Conservation (phyloP, 2,329 filamentous ascomycete genomes). For the Sclerotiophoma versabilis region DNA sequence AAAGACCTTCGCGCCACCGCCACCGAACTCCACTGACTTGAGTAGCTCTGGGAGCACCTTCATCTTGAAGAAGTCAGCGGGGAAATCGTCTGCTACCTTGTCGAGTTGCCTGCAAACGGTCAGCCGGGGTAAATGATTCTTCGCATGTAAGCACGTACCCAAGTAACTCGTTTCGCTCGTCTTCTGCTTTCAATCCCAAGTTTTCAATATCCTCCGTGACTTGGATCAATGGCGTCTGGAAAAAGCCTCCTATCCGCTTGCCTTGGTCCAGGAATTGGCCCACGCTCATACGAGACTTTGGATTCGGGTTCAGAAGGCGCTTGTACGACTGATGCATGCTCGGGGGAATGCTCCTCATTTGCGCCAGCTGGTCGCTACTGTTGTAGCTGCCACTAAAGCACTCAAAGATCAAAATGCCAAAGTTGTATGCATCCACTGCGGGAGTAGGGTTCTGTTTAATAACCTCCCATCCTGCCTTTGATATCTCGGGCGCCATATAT, state of each 20-base stretch:
- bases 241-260: conserved; percentile 81
- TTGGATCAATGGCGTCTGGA: conserved; percentile 90
- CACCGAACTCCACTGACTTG: conserved; percentile 99
- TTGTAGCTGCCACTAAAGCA: conserved; percentile 87
- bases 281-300: conserved; percentile 85
- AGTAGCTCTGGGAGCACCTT: conserved; percentile 93
- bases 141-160: conserved; percentile 55
- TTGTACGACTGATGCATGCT: conserved; percentile 93
- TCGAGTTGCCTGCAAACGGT: conserved; percentile 70
- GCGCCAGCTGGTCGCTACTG: conserved; percentile 79
- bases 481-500: conserved; percentile 87
- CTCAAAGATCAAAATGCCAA: conserved; percentile 84
- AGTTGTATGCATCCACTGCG: conserved; percentile 86
- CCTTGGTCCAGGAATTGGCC: conserved; percentile 91
- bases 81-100: conserved; percentile 88
- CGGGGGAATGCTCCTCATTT: conserved; percentile 84
- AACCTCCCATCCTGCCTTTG: conserved; percentile 86
- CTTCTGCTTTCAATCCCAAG: conserved; percentile 83
- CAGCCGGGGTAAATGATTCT: background rate
- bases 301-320: conserved; percentile 84
- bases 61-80: conserved; percentile 97
- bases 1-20: conserved; percentile 91
- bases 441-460: conserved; percentile 83
- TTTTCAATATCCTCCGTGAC: conserved; percentile 93
- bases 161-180: conserved; percentile 84